Percentiles rank a stretch among this genome's conserved stretches.
Evolutionary conservation across 768 basidiomycete genomes (phyloP).

Genomic region (Macrolepiota dolichaula): DNA sequence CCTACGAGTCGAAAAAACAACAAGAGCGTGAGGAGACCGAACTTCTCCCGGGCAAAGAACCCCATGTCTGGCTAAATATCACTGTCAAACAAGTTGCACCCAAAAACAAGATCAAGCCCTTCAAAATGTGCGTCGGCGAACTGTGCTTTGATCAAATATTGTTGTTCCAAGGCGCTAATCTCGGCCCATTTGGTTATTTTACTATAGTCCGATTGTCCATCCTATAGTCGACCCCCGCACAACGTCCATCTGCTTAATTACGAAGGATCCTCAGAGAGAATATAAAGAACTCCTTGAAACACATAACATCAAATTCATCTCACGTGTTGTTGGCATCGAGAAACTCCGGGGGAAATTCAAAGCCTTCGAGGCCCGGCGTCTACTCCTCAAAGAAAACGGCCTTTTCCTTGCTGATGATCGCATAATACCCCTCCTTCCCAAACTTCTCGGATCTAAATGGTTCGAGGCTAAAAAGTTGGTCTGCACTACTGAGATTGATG

Average conservation of each 20-base stretch:
- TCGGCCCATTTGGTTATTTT: not conserved
- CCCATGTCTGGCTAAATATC: slow-evolving; percentile 86
- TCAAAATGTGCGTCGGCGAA: slow-evolving; percentile 60
- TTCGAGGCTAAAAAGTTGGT: slow-evolving; percentile 94
- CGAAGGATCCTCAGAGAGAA: slow-evolving; percentile 92
- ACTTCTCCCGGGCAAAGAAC: slow-evolving; percentile 74
- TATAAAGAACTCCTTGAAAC: slow-evolving; percentile 90
- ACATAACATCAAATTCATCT: slow-evolving; percentile 84
- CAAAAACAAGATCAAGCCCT: slow-evolving; percentile 74
- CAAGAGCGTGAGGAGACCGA: slow-evolving; percentile 68
- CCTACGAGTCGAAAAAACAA: slow-evolving; percentile 63
- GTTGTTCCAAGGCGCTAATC: slow-evolving; percentile 6
- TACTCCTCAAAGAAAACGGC: slow-evolving; percentile 84
- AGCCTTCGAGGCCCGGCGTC: slow-evolving; percentile 76
- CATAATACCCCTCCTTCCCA: slow-evolving; percentile 82
- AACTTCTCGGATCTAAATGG: slow-evolving; percentile 84
- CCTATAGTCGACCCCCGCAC: slow-evolving; percentile 82
- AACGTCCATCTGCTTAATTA: slow-evolving; percentile 82
- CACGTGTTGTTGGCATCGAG: slow-evolving; percentile 82
- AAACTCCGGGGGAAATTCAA: slow-evolving; percentile 96
- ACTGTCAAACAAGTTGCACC: slow-evolving; percentile 81
- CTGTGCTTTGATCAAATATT: not conserved
- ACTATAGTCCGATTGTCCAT: slow-evolving; percentile 65
- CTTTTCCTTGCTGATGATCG: slow-evolving; percentile 93
- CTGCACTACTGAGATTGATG: not conserved